These are phyloP conservation scores for Colletotrichum somersetense DNA, from an alignment of 2,329 filamentous ascomycete genomes.

Conservation along the genomic window DNA sequence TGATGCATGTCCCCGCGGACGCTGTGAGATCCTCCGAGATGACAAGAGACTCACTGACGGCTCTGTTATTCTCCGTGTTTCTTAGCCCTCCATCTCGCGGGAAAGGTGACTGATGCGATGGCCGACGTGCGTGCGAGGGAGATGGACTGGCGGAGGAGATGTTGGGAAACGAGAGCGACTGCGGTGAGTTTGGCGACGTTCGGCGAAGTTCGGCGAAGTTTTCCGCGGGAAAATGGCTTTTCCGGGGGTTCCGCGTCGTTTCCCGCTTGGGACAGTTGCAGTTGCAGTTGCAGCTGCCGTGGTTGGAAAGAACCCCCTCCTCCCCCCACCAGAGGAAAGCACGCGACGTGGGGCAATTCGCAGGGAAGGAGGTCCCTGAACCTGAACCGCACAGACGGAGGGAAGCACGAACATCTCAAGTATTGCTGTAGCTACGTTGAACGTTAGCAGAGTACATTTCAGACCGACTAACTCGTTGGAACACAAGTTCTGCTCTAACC, in stretches of 20 bases:
- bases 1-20: neutral
- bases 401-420: too few relatives aligned
- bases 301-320: neutral
- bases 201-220: constrained; percentile 28
- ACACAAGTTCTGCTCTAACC: too few relatives aligned
- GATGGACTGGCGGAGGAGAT: too few relatives aligned
- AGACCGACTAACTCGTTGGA: too few relatives aligned
- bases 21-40: neutral
- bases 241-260: constrained; percentile 23
- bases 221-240: neutral
- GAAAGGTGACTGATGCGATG: neutral
- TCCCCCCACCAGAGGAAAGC: constrained; percentile 1
- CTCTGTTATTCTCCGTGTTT: neutral
- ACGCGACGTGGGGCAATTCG: neutral
- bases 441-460: too few relatives aligned
- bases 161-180: constrained; percentile 9
- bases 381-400: too few relatives aligned
- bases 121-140: neutral
- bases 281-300: neutral
- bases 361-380: neutral
- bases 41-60: neutral
- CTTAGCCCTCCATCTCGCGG: neutral
- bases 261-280: neutral
- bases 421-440: too few relatives aligned
- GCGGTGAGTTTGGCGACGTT: constrained; percentile 29